Conservation (phyloP, 2,329 filamentous ascomycete species). For the Tolypocladium ovalisporum region DNA sequence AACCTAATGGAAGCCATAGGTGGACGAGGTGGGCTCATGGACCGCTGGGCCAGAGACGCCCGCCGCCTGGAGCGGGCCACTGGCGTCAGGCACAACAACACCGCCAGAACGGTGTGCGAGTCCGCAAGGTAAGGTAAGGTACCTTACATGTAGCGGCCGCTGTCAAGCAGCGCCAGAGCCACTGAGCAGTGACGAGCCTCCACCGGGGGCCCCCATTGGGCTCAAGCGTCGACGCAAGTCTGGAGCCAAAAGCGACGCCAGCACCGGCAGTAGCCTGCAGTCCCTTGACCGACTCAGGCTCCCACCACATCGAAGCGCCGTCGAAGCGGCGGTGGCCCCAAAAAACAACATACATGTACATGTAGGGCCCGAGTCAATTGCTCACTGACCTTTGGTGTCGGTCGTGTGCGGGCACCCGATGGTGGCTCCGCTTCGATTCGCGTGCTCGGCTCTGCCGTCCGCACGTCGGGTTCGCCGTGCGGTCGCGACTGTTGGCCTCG, state of each 20-base stretch:
- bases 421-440: not conserved
- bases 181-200: not conserved
- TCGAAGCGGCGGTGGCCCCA: not conserved
- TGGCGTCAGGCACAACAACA: not conserved
- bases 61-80: not conserved
- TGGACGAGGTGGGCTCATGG: too few relatives aligned
- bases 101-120: not conserved
- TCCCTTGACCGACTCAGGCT: not conserved
- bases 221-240: not conserved
- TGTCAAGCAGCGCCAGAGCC: not conserved
- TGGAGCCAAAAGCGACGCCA: not conserved
- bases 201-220: not conserved
- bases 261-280: not conserved
- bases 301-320: not conserved
- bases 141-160: not conserved
- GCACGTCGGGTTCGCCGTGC: not conserved
- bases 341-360: too few relatives aligned
- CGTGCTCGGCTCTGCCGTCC: not conserved
- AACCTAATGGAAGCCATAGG: too few relatives aligned
- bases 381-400: not conserved
- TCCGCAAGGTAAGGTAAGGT: too few relatives aligned
- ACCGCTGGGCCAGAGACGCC: not conserved
- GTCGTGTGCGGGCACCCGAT: not conserved
- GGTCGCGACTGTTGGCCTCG: not conserved
- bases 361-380: not conserved